These are phyloP conservation scores for Suillus variegatus DNA, from an alignment of 768 basidiomycete genomes.

Conservation along the genomic window DNA sequence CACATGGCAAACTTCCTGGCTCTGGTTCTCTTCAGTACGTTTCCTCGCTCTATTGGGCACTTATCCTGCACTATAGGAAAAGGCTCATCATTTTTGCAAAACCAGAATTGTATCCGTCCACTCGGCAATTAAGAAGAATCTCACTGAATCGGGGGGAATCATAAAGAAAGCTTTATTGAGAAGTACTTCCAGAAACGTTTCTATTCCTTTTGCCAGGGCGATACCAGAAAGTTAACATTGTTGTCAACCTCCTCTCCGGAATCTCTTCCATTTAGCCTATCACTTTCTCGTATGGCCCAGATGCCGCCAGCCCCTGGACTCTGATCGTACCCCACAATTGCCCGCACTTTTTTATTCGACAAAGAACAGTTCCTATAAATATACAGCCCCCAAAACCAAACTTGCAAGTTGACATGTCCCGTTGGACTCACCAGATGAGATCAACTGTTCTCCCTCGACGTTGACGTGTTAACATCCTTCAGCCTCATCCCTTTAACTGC, in stretches of 20 bases:
- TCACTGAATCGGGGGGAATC: conserved; percentile 30
- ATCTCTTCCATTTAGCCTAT: conserved; percentile 22
- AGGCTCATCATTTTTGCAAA: conserved; percentile 55
- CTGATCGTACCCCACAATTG: conserved; percentile 47
- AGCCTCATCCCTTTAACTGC: not conserved
- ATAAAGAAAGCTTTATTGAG: conserved; percentile 35
- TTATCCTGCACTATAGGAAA: conserved; percentile 60
- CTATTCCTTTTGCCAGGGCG: conserved; percentile 28
- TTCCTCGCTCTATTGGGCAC: conserved; percentile 61
- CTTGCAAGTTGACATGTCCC: conserved; percentile 15
- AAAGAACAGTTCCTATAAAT: conserved; percentile 7
- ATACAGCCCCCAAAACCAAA: conserved; percentile 6
- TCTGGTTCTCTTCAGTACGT: conserved; percentile 52
- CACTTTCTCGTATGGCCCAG: not conserved
- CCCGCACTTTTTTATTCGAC: conserved; percentile 49
- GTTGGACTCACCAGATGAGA: conserved; percentile 8
- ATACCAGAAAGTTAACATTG: conserved; percentile 34
- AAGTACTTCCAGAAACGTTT: conserved; percentile 33
- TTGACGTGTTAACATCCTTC: conserved; percentile 23
- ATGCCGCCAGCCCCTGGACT: not conserved
- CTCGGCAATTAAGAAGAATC: conserved; percentile 11
- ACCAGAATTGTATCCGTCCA: conserved; percentile 50
- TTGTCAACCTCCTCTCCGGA: conserved; percentile 42
- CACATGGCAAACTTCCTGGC: conserved; percentile 42
- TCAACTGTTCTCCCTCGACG: conserved; percentile 25